phyloP scores from a whole-genome alignment of 2,329 filamentous ascomycete genomes.

The Cladosporium sp. region DNA sequence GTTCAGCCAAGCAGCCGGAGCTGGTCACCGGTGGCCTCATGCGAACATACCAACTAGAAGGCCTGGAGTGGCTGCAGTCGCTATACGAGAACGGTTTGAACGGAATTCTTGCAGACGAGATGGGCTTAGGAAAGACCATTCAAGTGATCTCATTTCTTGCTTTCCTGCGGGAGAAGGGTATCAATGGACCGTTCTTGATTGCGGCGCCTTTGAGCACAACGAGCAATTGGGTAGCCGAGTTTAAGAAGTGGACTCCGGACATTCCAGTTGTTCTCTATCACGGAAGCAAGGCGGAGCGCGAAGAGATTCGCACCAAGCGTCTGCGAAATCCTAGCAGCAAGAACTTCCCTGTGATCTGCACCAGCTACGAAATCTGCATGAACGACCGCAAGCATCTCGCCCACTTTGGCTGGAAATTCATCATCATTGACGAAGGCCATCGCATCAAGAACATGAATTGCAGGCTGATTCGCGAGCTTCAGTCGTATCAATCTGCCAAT shows the following conservation, averaged over 20 bases:
- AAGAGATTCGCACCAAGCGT: slow-evolving; percentile 64
- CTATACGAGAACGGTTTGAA: slow-evolving; percentile 86
- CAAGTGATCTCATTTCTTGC: slow-evolving; percentile 87
- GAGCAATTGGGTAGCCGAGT: slow-evolving; percentile 94
- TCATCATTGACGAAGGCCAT: slow-evolving; percentile 97
- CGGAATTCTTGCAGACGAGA: slow-evolving; percentile 88
- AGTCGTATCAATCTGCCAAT: slow-evolving; percentile 85
- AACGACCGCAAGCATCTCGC: slow-evolving; percentile 77
- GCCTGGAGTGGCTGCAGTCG: slow-evolving; percentile 83
- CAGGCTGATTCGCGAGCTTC: slow-evolving; percentile 79
- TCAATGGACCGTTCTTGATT: slow-evolving; percentile 85
- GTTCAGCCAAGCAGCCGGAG: slow-evolving; percentile 79
- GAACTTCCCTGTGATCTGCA: slow-evolving; percentile 86
- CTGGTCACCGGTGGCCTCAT: slow-evolving; percentile 83
- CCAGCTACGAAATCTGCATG: slow-evolving; percentile 93
- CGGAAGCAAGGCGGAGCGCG: slow-evolving; percentile 73
- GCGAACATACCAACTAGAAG: slow-evolving; percentile 91
- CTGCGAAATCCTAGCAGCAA: slow-evolving; percentile 65
- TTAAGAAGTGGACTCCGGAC: slow-evolving; percentile 79
- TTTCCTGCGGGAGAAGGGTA: slow-evolving; percentile 78
- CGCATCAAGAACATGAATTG: slow-evolving; percentile 96
- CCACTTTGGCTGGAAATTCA: slow-evolving; percentile 91
- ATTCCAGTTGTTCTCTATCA: slow-evolving; percentile 92
- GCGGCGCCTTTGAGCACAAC: slow-evolving; percentile 86
- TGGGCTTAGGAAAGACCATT: slow-evolving; percentile 89